phyloP scores from a whole-genome alignment of 2,329 filamentous ascomycete species.

The Trichoderma guizhouense region DNA sequence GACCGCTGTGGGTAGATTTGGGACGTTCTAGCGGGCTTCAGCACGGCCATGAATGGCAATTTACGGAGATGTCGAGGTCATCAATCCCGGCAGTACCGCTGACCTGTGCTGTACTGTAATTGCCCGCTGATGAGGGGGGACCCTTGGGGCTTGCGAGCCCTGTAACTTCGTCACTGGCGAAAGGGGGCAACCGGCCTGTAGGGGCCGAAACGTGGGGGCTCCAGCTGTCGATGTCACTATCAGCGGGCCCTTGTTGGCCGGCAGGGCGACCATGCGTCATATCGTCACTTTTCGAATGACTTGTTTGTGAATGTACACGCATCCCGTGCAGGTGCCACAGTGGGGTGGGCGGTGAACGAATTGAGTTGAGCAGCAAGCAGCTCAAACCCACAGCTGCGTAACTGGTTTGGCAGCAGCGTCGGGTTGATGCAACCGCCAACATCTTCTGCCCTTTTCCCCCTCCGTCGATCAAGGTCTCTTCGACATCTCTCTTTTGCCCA shows the following conservation, averaged over 20 bases:
- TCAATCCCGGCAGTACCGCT: not conserved
- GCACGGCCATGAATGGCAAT: not conserved
- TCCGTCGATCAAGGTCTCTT: conserved; percentile 3
- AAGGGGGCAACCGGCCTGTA: conserved; percentile 7
- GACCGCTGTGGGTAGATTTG: not conserved
- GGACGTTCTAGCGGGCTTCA: not conserved
- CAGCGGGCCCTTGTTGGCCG: conserved; percentile 6
- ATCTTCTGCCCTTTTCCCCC: not conserved
- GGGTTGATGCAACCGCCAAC: conserved; percentile 5
- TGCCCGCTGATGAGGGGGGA: not conserved
- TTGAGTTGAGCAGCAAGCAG: not conserved
- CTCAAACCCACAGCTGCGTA: conserved; percentile 12
- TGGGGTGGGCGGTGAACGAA: conserved; percentile 18
- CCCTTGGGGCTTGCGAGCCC: conserved; percentile 2
- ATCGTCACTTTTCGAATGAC: conserved; percentile 8
- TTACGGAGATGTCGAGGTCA: conserved; percentile 1
- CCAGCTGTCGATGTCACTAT: not conserved
- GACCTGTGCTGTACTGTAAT: not conserved
- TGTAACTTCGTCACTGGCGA: not conserved
- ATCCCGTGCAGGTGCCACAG: conserved; percentile 12
- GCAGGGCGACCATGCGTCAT: conserved; percentile 11
- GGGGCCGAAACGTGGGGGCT: conserved; percentile 12
- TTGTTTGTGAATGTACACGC: not conserved
- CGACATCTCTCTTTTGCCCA: not conserved
- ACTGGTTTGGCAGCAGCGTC: conserved; percentile 5